Conservation (phyloP, 345 rosid genomes). For the Populus deltoides region DNA sequence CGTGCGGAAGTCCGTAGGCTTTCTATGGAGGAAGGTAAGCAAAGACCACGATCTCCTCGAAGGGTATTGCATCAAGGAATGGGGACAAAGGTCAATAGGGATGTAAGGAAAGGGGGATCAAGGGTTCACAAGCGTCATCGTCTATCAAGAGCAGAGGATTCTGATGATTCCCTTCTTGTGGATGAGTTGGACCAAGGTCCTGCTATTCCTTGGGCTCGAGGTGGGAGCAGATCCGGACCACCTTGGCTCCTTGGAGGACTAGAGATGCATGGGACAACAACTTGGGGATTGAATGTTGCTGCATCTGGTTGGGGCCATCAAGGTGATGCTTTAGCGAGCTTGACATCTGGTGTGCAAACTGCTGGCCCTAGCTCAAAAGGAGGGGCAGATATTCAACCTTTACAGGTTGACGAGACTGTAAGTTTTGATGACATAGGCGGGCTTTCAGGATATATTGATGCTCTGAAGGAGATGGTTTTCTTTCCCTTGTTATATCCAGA, state of each 20-base stretch:
- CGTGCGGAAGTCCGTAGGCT: constrained; percentile 90
- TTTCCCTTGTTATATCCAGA: constrained; percentile 98
- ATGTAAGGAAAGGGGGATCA: constrained; percentile 89
- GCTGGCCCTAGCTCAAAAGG: constrained; percentile 99
- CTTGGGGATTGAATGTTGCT: constrained; percentile 87
- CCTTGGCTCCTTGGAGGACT: constrained; percentile 98
- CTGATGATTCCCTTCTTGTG: constrained; percentile 99
- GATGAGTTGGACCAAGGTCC: constrained; percentile 99
- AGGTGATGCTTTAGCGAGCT: constrained; percentile 68
- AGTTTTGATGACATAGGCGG: constrained; percentile 98
- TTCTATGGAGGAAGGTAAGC: constrained; percentile 73
- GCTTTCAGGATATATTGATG: constrained; percentile 86
- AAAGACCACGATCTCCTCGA: constrained; percentile 81
- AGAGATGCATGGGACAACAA: constrained; percentile 76
- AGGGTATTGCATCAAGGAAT: constrained; percentile 97
- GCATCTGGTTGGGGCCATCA: constrained; percentile 99
- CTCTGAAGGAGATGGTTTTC: constrained; percentile 99
- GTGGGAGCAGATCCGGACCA: constrained; percentile 90
- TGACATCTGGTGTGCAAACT: constrained; percentile 89
- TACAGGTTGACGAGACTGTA: constrained; percentile 90
- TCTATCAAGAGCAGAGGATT: constrained; percentile 76
- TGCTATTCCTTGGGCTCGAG: constrained; percentile 88
- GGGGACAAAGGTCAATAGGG: constrained; percentile 81
- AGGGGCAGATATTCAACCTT: constrained; percentile 99
- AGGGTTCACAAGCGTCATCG: constrained; percentile 94